phyloP scores from a whole-genome alignment of 2,329 filamentous ascomycete genomes.

The Aspergillus sp. region DNA sequence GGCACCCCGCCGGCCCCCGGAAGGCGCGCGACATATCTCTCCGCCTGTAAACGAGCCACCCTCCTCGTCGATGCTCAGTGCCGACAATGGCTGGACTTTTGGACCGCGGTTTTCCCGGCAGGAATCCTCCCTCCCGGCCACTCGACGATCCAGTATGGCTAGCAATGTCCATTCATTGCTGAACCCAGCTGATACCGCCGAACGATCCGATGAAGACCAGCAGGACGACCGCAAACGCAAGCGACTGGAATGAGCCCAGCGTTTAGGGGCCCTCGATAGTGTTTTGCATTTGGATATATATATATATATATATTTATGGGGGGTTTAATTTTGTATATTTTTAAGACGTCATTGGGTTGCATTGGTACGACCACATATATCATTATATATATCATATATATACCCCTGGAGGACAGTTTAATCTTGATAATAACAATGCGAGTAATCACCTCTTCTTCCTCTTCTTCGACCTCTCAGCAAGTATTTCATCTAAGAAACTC shows the following conservation, averaged over 20 bases:
- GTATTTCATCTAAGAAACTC: conserved; percentile 49
- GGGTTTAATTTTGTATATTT: no score
- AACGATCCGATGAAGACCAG: conserved; percentile 57
- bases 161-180: conserved; percentile 60
- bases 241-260: conserved; percentile 38
- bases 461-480: conserved; percentile 42
- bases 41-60: conserved; percentile 46
- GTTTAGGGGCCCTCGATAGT: no score
- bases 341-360: no score
- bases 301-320: no score
- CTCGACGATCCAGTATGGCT: conserved; percentile 61
- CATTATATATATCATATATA: no score
- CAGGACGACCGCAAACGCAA: conserved; percentile 56
- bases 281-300: no score
- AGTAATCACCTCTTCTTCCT: conserved; percentile 36
- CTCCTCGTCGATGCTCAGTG: conserved; percentile 39
- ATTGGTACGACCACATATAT: no score
- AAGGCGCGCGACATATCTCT: conserved; percentile 45
- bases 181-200: conserved; percentile 60
- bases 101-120: conserved; percentile 35
- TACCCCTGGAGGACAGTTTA: no score
- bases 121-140: conserved; percentile 47
- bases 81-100: conserved; percentile 50
- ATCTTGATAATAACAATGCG: not conserved
- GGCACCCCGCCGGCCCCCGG: conserved; percentile 41